These are phyloP conservation scores for Suillus decipiens DNA, from an alignment of 768 basidiomycete species.

Conservation along the genomic window DNA sequence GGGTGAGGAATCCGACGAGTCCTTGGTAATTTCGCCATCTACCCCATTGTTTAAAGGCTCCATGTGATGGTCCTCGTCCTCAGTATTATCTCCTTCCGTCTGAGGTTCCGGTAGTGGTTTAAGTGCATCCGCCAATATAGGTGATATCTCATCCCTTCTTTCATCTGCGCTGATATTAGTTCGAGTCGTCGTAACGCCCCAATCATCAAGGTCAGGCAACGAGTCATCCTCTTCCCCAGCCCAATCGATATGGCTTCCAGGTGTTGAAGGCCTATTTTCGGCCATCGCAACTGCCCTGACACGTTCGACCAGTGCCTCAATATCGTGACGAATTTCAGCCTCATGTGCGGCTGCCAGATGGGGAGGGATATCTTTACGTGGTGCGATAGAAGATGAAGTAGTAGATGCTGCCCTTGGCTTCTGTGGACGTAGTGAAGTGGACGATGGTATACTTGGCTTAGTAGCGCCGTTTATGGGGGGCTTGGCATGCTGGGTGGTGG, in stretches of 20 bases:
- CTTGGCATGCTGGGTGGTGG: conserved; percentile 44
- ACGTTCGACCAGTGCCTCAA: conserved; percentile 78
- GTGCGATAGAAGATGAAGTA: conserved; percentile 27
- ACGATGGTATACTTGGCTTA: conserved; percentile 23
- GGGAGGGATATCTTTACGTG: conserved; percentile 59
- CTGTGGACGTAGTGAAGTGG: conserved; percentile 34
- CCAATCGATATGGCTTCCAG: conserved; percentile 86
- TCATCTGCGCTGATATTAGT: conserved; percentile 26
- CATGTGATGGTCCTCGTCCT: conserved; percentile 22
- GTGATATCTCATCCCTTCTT: conserved; percentile 55
- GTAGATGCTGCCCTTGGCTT: conserved; percentile 30
- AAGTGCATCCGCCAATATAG: conserved; percentile 65
- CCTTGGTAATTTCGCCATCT: conserved; percentile 8
- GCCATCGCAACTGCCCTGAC: conserved; percentile 75
- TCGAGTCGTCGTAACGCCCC: conserved; percentile 60
- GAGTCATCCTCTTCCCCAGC: conserved; percentile 83
- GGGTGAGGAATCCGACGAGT: conserved; percentile 11
- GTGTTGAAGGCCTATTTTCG: conserved; percentile 63
- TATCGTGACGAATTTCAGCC: conserved; percentile 57
- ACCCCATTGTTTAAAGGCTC: conserved; percentile 20
- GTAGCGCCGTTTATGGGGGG: conserved; percentile 14
- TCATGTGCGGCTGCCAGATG: conserved; percentile 45
- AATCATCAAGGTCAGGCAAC: conserved; percentile 83
- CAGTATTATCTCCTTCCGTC: conserved; percentile 24
- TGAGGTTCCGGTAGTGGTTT: conserved; percentile 56